Base-by-base conservation (phyloP, 75 land plant genomes). In the Pinus albicaulis region DNA sequence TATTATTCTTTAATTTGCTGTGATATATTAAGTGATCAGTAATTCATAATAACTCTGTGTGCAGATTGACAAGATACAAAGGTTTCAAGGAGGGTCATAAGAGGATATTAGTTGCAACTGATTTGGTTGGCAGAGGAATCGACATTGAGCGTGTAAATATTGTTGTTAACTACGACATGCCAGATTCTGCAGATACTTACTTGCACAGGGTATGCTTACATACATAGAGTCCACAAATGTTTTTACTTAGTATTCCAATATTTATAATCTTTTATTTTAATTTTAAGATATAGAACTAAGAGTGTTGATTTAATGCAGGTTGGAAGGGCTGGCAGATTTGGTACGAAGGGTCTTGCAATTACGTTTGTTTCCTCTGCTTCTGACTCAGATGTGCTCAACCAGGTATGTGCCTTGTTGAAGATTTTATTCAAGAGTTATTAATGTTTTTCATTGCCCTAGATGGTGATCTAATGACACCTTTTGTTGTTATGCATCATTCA, bases 131-230 rank as follows among this genome's bases (percentile, higher is more conserved):
- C 31, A 82, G 99, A 34, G 99, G 98, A 73, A 97, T 97, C 58
- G 99, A 97, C 57, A 97, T 97, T 79, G 99, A 97, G 79, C 93
- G 99, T 52, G 99, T 97, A 23, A 97, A 97, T 77, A 97, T 97
- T 83, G 99, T 97, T 3, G 92, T 97, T 71, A 97, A 97, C 79
- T 97, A 97, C 85, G 99, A 97, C 72, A 97, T 97, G 99, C 99
- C 99, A 17, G 99, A 97, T 80, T 91, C 99, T 76, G 99, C 99
- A 2, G 99, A 97, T 72, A 97, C 99, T 26, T 97, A 97, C 68
- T 82, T 97, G 73, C 99, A 97, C 88, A 92, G 99, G 93, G 99
- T 97, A 76, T 13, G 55, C 73, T 2, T 80, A 22, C 64, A 25
- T 48, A 48, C 10, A 48, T 48, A 31, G 12, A 23, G 22, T 25